Conservation (phyloP, 495 filamentous ascomycete species). For the Platismatia glauca region DNA sequence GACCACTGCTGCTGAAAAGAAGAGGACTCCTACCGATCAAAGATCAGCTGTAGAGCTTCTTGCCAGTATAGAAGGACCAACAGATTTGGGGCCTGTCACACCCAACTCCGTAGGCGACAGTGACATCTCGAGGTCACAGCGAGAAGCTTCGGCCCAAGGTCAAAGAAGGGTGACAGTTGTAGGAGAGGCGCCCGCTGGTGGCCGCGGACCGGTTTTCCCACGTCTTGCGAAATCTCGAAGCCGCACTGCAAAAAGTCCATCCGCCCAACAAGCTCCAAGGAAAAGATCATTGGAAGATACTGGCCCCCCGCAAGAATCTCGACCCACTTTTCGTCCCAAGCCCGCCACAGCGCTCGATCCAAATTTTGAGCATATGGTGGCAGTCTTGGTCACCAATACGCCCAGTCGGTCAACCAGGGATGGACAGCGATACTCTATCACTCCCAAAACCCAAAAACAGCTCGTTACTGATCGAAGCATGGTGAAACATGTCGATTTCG, state of each 20-base stretch:
- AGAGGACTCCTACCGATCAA: neutral
- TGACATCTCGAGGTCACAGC: neutral
- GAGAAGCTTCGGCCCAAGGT: neutral
- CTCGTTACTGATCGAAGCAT: conserved; percentile 1
- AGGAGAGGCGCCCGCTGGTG: neutral
- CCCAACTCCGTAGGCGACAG: neutral
- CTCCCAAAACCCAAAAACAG: neutral
- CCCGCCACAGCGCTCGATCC: conserved; percentile 7
- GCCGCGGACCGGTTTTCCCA: neutral
- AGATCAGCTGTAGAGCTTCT: neutral
- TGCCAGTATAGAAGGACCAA: neutral
- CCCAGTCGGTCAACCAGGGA: neutral
- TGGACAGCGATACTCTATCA: neutral
- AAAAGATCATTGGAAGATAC: neutral
- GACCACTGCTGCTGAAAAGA: neutral
- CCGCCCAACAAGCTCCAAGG: neutral
- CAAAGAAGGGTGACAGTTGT: neutral
- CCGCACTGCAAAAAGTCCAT: neutral
- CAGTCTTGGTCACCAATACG: neutral
- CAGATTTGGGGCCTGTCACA: neutral
- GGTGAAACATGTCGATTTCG: neutral
- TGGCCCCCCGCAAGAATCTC: neutral
- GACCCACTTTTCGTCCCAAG: neutral
- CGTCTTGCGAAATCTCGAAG: neutral
- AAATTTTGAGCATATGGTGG: conserved; percentile 2